Base-by-base conservation (phyloP, 768 basidiomycete species). In the Lentinula guzmanii region DNA sequence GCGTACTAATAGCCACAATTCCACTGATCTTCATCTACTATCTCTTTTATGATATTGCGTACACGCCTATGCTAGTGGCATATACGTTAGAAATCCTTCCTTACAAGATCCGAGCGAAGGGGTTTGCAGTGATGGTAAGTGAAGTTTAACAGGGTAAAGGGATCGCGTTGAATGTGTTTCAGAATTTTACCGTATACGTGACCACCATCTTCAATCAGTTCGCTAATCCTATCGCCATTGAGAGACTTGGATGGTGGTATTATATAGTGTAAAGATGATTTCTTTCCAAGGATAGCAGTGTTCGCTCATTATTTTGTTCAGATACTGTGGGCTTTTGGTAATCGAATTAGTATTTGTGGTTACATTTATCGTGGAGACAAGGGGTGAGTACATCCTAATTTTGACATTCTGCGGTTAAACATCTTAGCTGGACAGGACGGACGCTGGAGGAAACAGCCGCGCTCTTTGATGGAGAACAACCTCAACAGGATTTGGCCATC, bases 51-150 rank as follows among this genome's bases (percentile, higher is more conserved):
- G 87, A 90, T 66, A 77, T 92, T 61, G 89, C 89, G 31, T 92
- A 91, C 70, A 87, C 86, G 1, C 90, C 92, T 4, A 81, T 93
- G 73, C 75, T 89, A 28, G 82, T 82, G 16, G 76, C 78, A 5
- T 81, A 85, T 65, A 80, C 82, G 5, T 75, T 93, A 61, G 93
- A 95, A 70, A 93, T 95, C 64, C 72, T 94, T 3, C 92, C 91
- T 0, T 91, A 85, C 72, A 79, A 77, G 62, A 86, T 93, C 62
- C 86, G 93, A 56, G 91, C 91, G 9, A 90, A 86, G 67, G 91
- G 91, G 0, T 87, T 90, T 63, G 86, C 89, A 6, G 69, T 90
- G 39, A 90, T 91, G 86, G 86, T 86, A 62, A 15, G 77, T 69
- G 15, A 18, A 4, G 31, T 31, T 42, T 42, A 24, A n/a, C 31